Conservation (phyloP, 176 grass and related monocot genomes). For the Triticum urartu region DNA sequence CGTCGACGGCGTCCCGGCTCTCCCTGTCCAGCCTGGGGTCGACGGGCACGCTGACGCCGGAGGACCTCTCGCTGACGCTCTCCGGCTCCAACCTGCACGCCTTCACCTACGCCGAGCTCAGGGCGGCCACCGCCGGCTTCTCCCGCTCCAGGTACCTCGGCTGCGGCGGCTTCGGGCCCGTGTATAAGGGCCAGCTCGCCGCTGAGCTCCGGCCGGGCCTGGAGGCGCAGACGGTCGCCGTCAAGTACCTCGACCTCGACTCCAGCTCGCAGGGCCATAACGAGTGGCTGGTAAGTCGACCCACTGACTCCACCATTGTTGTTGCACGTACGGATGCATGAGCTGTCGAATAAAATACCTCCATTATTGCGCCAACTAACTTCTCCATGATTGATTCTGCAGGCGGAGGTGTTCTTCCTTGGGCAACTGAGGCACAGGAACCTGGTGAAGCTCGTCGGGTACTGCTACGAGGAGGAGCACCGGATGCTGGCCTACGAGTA, state of each 20-base stretch:
- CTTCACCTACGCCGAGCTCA: slow-evolving; percentile 71
- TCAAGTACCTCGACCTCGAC: slow-evolving; percentile 86
- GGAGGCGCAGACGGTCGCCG: slow-evolving; percentile 56
- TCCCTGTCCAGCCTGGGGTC: slow-evolving; percentile 63
- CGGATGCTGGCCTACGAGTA: slow-evolving; percentile 88
- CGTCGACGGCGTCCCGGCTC: slow-evolving; percentile 37
- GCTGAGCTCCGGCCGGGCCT: slow-evolving; percentile 44
- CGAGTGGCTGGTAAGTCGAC: slow-evolving; percentile 71
- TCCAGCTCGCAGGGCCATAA: slow-evolving; percentile 64
- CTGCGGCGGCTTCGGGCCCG: slow-evolving; percentile 73
- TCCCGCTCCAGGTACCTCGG: slow-evolving; percentile 67
- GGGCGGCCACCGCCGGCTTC: slow-evolving; percentile 49
- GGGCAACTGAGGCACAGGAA: slow-evolving; percentile 64
- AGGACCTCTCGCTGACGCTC: slow-evolving; percentile 63
- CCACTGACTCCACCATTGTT: not conserved
- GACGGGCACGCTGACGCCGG: slow-evolving; percentile 50
- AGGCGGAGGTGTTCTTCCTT: slow-evolving; percentile 89
- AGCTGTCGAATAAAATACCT: no score
- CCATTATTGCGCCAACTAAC: not conserved
- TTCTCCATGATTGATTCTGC: not conserved
- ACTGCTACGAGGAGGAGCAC: slow-evolving; percentile 83
- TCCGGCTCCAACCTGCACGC: slow-evolving; percentile 55
- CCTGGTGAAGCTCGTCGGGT: slow-evolving; percentile 70
- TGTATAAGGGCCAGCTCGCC: slow-evolving; percentile 56
- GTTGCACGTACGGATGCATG: not conserved